Evolutionary conservation across 495 filamentous ascomycete genomes (phyloP).

Genomic region (Pseudoneurospora amorphoporcata): DNA sequence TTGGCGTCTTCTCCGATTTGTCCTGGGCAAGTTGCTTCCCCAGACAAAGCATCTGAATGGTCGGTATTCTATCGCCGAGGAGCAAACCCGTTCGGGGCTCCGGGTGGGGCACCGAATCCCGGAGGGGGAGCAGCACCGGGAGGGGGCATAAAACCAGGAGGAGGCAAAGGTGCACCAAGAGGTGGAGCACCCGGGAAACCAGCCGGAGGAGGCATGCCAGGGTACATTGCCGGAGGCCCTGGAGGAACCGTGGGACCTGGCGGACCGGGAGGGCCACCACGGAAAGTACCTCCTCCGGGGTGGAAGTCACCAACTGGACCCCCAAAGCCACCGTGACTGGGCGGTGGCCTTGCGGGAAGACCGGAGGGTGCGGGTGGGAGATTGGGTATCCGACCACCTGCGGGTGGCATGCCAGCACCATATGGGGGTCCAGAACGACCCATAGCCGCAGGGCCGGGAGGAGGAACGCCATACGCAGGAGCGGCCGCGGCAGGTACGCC

Average conservation of each 20-base stretch:
- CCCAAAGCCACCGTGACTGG: constrained; percentile 66
- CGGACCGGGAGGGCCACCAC: constrained; percentile 8
- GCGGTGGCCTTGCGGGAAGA: constrained; percentile 68
- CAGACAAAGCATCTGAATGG: background rate
- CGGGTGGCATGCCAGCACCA: constrained; percentile 16
- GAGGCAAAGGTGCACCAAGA: constrained; percentile 17
- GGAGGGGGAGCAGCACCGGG: constrained; percentile 9
- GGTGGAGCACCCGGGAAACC: constrained; percentile 22
- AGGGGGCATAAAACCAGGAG: constrained; percentile 22
- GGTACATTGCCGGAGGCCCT: constrained; percentile 12
- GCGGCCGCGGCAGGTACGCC: constrained; percentile 4
- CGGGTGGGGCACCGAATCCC: constrained; percentile 12
- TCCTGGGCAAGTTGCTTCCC: background rate
- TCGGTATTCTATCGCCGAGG: constrained; percentile 5
- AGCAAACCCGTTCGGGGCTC: constrained; percentile 9
- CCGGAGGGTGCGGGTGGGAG: constrained; percentile 61
- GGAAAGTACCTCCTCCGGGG: constrained; percentile 23
- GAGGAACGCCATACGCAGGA: constrained; percentile 26
- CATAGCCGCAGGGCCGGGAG: constrained; percentile 34
- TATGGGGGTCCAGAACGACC: constrained; percentile 21
- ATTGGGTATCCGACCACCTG: constrained; percentile 16
- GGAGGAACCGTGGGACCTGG: constrained; percentile 2
- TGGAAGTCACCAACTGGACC: constrained; percentile 57
- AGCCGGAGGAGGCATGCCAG: constrained; percentile 18
- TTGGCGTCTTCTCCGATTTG: background rate